Base-by-base conservation (phyloP, 352 stramenopile species). In the Globisporangium mamillatum region DNA sequence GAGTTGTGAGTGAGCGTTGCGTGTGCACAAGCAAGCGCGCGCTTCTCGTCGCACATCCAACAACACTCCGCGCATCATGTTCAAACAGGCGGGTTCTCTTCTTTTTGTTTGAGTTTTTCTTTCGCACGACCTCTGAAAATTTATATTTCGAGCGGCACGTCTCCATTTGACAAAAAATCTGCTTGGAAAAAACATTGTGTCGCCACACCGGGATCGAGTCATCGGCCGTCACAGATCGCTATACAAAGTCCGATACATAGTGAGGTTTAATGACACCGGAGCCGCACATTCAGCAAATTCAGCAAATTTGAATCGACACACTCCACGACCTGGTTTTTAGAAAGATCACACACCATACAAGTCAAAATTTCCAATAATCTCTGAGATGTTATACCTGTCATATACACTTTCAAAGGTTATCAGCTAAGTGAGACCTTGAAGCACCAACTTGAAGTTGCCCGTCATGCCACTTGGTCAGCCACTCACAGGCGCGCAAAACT, bases 401-500 rank as follows among this genome's bases (percentile, higher is more conserved):
- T 46, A 46, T 46, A 46, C 3, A 46, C 4, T 46, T 18, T 46
- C 10, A 20, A 20, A 20, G 38, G 38, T 46, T 58, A 27, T 10
- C 14, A n/a, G 7, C 12, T 38, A 41, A n/a, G 25, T 25, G 25
- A 60, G 54, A 60, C 54, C 41, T 60, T 60, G 54, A 60, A 60
- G 54, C 25, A 46, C 25, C 54, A 63, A 53, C 29, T 63, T 63
- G 58, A 63, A 63, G 58, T 63, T 63, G 58, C 58, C 4, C n/a
- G 5, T 36, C 34, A 63, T 52, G 57, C 32, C 57, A 29, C 12
- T 63, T 34, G 34, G 6, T 1, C 58, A 63, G 58, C 58, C 58
- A 63, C 58, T 63, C 58, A 63, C 58, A 63, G 14, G 58, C 58
- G 58, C 34, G 34, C 58, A 63, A 63, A 63, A 63, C 58, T 63